Base-by-base conservation (phyloP, 2,329 filamentous ascomycete species). In the Torrubiellomyces zombiae region DNA sequence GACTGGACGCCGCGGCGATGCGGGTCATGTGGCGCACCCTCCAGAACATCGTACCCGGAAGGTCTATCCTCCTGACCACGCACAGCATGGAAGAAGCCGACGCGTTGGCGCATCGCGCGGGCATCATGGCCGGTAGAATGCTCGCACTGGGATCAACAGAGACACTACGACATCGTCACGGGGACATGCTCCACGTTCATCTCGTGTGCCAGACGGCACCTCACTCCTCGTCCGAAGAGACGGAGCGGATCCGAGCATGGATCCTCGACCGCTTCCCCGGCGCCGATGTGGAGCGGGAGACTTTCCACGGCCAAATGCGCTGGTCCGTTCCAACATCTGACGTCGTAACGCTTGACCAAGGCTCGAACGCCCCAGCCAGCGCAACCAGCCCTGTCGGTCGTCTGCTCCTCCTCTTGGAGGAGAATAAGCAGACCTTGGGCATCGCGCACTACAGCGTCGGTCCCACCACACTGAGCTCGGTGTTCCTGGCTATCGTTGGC, bases 71-170 rank as follows among this genome's bases (percentile, higher is more conserved):
- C 0, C 59, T 85, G 18, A 83, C 77, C 0, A 85, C 78, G 0
- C 78, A 85, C 43, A 73, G 64, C 8, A 83, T 85, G 76, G 77
- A 85, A 42, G 79, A 85, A 45, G 78, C 78, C 2, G 75, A 82
- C 36, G 75, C 75, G 1, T 56, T 85, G 3, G 76, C 78, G 0
- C 69, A 31, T 6, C 41, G 43, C 6, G 44, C 40, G 2, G 82
- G 79, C 4, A 91, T 92, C 38, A 70, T 92, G 53, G 78, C 81
- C 3, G 63, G 65, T 34, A 63, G 71, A 20, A 86, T 91, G 79
- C 58, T 91, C 8, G 82, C 80, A 0, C 57, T 83, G 7, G 82
- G 81, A 1, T 73, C 69, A 0, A 72, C 70, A 0, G 67, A 78
- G 13, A 54, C 68, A 26, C 57, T 92, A 4, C 61, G 81, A 7